Conservation (phyloP, 345 rosid genomes). For the Eucalyptus virginea region DNA sequence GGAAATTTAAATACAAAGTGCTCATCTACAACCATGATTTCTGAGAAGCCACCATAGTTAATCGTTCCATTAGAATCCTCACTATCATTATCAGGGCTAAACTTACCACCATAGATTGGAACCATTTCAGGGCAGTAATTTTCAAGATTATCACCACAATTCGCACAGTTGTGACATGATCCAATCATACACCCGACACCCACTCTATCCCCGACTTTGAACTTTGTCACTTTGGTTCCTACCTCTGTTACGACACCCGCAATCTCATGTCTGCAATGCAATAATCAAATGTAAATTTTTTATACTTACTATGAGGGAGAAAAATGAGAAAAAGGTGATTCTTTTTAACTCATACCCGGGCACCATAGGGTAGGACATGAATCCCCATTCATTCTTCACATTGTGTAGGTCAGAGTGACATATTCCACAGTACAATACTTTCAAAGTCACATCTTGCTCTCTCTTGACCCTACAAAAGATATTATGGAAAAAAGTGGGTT, state of each 20-base stretch:
- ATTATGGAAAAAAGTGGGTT: neutral
- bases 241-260: conserved; percentile 18
- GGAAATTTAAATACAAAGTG: conserved; percentile 21
- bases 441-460: conserved; percentile 23
- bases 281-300: neutral
- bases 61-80: conserved; percentile 9
- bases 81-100: neutral
- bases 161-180: conserved; percentile 35
- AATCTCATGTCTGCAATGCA: conserved; percentile 19
- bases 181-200: conserved; percentile 42
- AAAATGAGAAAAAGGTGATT: neutral
- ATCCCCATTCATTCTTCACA: conserved; percentile 37
- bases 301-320: neutral
- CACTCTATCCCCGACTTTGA: conserved; percentile 19
- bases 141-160: conserved; percentile 30
- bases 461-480: conserved; percentile 9
- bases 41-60: conserved; percentile 32
- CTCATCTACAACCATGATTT: conserved; percentile 16
- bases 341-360: conserved; percentile 24
- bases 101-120: neutral
- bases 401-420: conserved; percentile 35
- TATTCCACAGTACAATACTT: conserved; percentile 39
- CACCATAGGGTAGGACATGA: conserved; percentile 26
- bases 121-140: conserved; percentile 36
- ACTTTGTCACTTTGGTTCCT: conserved; percentile 21